Percentiles rank a stretch among this genome's conserved stretches.
These are phyloP conservation scores for Butyriboletus loyo DNA, from an alignment of 768 basidiomycete genomes.

Conservation along the genomic window DNA sequence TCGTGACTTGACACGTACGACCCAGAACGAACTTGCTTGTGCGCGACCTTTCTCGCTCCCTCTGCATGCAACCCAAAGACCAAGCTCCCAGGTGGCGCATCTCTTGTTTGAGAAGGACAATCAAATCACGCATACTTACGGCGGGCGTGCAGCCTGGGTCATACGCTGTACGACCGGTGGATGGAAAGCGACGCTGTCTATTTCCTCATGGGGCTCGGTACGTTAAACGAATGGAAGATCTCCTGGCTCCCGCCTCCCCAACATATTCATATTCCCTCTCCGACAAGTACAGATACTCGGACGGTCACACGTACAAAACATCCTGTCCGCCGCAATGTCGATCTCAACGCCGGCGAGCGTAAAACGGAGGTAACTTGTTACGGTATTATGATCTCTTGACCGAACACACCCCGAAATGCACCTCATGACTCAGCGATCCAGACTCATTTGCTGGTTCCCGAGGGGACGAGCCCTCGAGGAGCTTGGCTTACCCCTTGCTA, in stretches of 20 bases:
- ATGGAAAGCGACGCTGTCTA: neutral
- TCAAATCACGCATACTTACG: conserved; percentile 5
- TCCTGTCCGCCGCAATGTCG: conserved; percentile 6
- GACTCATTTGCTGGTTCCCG: conserved; percentile 18
- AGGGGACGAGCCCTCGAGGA: conserved; percentile 10
- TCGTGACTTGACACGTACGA: conserved; percentile 6
- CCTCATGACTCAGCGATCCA: conserved; percentile 12
- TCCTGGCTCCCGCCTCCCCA: conserved; percentile 7
- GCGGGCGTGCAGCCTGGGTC: neutral
- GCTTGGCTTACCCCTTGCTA: conserved; percentile 17
- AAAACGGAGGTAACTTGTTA: conserved; percentile 18
- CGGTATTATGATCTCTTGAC: conserved; percentile 14
- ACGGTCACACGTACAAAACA: conserved; percentile 17
- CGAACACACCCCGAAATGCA: conserved; percentile 11
- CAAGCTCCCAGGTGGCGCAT: conserved; percentile 17
- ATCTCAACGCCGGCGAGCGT: conserved; percentile 12
- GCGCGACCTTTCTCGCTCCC: conserved; percentile 8
- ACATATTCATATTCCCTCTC: conserved; percentile 2
- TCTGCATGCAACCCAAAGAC: conserved; percentile 10
- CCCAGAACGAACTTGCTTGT: conserved; percentile 7
- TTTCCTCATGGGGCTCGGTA: conserved; percentile 10
- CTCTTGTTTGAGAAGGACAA: conserved; percentile 8
- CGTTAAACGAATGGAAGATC: neutral
- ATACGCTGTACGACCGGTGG: conserved; percentile 3
- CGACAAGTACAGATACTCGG: conserved; percentile 3